Percentiles rank a stretch among this genome's conserved stretches.
Conservation (phyloP, 805 yeast genomes). For the Metschnikowia chrysomelidarum region DNA sequence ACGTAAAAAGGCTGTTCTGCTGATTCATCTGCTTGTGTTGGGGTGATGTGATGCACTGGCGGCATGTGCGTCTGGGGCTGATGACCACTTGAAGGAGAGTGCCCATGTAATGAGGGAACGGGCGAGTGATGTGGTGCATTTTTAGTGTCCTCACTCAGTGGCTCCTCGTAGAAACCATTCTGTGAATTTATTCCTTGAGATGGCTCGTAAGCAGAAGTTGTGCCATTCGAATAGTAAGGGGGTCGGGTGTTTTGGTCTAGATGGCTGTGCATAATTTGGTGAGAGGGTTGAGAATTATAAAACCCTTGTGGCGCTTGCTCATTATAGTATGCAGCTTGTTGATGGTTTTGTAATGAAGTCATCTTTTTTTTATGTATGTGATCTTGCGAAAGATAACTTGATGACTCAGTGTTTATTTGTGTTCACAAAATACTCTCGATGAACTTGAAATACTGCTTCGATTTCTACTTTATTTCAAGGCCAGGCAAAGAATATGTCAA, state of each 20-base stretch:
- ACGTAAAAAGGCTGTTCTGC: conserved; percentile 93
- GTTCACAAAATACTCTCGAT: background rate
- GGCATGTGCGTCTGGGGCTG: conserved; percentile 9
- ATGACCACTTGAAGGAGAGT: conserved; percentile 9
- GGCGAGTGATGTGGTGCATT: conserved; percentile 9
- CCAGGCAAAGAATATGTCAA: too few species aligned
- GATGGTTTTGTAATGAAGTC: conserved; percentile 22
- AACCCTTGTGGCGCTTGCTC: conserved; percentile 21
- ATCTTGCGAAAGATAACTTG: too few species aligned
- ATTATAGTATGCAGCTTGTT: conserved; percentile 25
- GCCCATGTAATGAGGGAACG: conserved; percentile 13
- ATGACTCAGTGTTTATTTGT: background rate
- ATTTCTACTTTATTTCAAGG: background rate
- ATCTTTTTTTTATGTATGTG: conserved; percentile 3
- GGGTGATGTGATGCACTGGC: conserved; percentile 12
- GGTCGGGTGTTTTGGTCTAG: conserved; percentile 18
- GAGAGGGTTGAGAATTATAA: conserved; percentile 19
- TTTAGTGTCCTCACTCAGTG: conserved; percentile 12
- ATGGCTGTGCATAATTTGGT: conserved; percentile 15
- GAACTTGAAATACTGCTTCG: background rate
- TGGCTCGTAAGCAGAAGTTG: conserved; percentile 13
- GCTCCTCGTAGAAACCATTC: conserved; percentile 14
- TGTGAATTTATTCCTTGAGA: conserved; percentile 15
- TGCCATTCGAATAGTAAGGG: conserved; percentile 23
- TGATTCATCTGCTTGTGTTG: conserved; percentile 17